Evolutionary conservation across 2,329 filamentous ascomycete species (phyloP), one percentile per base, ranked within the genome.

Genomic region (Penicillium crustosum): DNA sequence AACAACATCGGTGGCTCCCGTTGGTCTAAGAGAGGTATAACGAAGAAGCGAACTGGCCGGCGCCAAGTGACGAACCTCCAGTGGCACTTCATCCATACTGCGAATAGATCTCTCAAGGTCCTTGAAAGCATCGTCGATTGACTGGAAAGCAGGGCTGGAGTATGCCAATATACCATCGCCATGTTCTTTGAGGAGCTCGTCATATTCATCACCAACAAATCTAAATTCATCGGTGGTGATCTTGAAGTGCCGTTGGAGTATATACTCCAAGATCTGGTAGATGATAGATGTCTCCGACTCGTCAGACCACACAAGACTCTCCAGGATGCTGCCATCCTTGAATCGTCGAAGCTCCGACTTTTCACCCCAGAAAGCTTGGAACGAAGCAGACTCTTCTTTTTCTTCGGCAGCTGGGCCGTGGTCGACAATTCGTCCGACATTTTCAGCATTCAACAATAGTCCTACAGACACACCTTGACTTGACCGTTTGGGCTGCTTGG

Each of bases 301-400:
- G 63, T 87, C 83, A 2, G 81, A 81, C 94, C 94, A 99, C 21
- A 96, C 88, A 31, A 97, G 80, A 68, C 90, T 96, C 74, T 99
- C 95, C 9, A 92, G 82, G 64, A 99, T 97, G 66, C 89, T 93
- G 23, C 94, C 94, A 69, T 97, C 92, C 68, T 93, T 95, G 80
- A 99, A 99, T 21, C 94, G 89, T 63, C 94, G 86, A 45, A 99
- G 81, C 73, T 99, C 94, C 1, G 94, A 86, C 72, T 94, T 96
- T 10, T 93, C 89, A 7, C 93, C 94, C 94, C 95, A 99, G 72
- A 99, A 97, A 35, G 88, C 85, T 36, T 91, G 89, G 73, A 97
- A 99, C 33, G 82, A 83, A 10, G 87, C 86, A 25, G 92, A 89
- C 62, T 91, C 90, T 62, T 89, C 87, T 74, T 93, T 92, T 60